phyloP scores from a whole-genome alignment of 208 protist species.

The Novymonas esmeraldas region DNA sequence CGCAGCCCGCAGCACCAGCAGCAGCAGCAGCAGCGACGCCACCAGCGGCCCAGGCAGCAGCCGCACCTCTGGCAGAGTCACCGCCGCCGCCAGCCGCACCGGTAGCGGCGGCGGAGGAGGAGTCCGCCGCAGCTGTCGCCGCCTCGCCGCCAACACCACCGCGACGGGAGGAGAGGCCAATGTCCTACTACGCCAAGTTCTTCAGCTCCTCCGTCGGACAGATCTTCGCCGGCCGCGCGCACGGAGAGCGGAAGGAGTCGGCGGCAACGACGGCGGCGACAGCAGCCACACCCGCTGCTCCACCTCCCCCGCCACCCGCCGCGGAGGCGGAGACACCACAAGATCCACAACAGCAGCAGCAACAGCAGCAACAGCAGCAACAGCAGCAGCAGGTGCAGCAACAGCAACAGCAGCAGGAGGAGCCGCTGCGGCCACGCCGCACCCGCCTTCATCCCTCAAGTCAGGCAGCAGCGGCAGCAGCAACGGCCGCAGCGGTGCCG shows the following conservation, averaged over 20 bases:
- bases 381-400: not conserved
- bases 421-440: constrained; percentile 34
- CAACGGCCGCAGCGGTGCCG: constrained; percentile 6
- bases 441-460: constrained; percentile 34
- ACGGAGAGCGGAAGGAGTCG: constrained; percentile 15
- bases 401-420: not conserved
- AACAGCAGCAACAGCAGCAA: constrained; percentile 6
- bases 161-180: constrained; percentile 22
- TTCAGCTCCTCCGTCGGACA: constrained; percentile 63
- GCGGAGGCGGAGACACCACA: not conserved
- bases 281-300: not conserved
- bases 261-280: not conserved
- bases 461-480: constrained; percentile 4
- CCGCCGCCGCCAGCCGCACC: not conserved
- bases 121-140: not conserved
- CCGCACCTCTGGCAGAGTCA: no score
- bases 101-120: not conserved
- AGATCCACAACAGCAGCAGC: not conserved
- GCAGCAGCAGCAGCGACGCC: not conserved
- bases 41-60: not conserved
- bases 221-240: constrained; percentile 33
- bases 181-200: constrained; percentile 74
- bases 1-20: not conserved
- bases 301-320: not conserved
- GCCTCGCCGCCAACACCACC: not conserved